Percentiles rank a stretch among this genome's conserved stretches.
Evolutionary conservation across 1,139 yeast genomes (phyloP).

Genomic region (Candida sp.): DNA sequence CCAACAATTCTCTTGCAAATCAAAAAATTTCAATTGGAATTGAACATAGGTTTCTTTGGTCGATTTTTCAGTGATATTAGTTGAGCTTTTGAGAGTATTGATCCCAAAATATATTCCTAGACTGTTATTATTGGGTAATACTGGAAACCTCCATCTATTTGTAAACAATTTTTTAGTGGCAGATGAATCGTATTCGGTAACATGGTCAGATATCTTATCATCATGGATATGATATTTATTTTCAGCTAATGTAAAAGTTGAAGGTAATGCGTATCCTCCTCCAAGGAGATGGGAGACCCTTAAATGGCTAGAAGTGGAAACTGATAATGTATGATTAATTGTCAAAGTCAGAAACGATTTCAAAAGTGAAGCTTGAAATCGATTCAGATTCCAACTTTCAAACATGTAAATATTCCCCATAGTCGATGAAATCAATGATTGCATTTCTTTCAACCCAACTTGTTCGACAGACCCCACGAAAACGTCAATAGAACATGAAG

Average conservation of each 20-base stretch:
- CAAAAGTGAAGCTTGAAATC: constrained; percentile 12
- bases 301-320: constrained; percentile 27
- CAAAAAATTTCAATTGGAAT: constrained; percentile 29
- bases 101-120: constrained; percentile 31
- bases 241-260: constrained; percentile 24
- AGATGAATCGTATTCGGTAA: constrained; percentile 30
- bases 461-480: constrained; percentile 39
- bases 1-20: constrained; percentile 15
- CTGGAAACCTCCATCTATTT: constrained; percentile 33
- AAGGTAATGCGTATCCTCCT: constrained; percentile 30
- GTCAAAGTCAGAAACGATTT: constrained; percentile 1
- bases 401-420: constrained; percentile 25
- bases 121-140: constrained; percentile 17
- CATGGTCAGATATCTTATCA: constrained; percentile 31
- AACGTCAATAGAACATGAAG: constrained; percentile 29
- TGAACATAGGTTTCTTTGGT: constrained; percentile 25
- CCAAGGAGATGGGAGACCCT: constrained; percentile 26
- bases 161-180: constrained; percentile 28
- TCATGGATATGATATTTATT: constrained; percentile 19
- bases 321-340: constrained; percentile 15
- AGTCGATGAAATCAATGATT: constrained; percentile 22
- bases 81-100: constrained; percentile 22
- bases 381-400: constrained; percentile 22
- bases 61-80: constrained; percentile 14
- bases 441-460: constrained; percentile 41